A percentile compares a stretch with the other conserved stretches of the same genome.
Evolutionary conservation across 257 asterid genomes (phyloP).

Genomic region (Nicotiana knightiana): DNA sequence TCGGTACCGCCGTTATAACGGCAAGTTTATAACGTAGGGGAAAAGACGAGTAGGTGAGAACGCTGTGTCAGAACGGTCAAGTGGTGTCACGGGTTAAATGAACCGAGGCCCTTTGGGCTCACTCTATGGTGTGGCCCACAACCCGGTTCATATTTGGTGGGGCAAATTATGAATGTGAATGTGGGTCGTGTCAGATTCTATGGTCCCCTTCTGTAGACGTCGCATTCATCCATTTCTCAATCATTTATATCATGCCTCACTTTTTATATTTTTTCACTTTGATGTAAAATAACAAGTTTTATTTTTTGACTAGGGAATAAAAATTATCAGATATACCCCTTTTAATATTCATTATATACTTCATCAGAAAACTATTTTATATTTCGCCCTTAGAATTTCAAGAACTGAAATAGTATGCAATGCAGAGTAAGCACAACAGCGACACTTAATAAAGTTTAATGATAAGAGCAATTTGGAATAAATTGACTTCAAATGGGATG

Average conservation of each 20-base stretch:
- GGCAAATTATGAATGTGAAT: not conserved
- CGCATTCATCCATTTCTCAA: not conserved
- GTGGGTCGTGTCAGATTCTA: not conserved
- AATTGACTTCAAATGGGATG: not conserved
- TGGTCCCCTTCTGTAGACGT: not conserved
- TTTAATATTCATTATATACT: not conserved
- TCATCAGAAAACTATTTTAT: not conserved
- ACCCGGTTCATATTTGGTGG: not conserved
- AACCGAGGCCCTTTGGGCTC: not conserved
- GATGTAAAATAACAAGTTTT: not conserved
- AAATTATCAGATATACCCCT: not conserved
- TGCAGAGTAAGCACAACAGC: not conserved
- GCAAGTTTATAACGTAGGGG: not conserved
- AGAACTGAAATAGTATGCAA: not conserved
- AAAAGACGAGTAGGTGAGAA: not conserved
- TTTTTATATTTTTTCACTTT: not conserved
- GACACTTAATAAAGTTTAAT: not conserved
- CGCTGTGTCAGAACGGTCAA: conserved; percentile 12
- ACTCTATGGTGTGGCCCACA: not conserved
- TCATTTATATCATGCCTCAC: not conserved
- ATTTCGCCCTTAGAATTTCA: not conserved
- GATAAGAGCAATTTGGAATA: not conserved
- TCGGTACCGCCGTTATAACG: conserved; percentile 15
- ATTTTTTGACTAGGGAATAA: not conserved
- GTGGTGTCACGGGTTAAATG: conserved; percentile 10